Evolutionary conservation across 176 grass and related monocot species (phyloP).

Genomic region (Zizania latifolia): DNA sequence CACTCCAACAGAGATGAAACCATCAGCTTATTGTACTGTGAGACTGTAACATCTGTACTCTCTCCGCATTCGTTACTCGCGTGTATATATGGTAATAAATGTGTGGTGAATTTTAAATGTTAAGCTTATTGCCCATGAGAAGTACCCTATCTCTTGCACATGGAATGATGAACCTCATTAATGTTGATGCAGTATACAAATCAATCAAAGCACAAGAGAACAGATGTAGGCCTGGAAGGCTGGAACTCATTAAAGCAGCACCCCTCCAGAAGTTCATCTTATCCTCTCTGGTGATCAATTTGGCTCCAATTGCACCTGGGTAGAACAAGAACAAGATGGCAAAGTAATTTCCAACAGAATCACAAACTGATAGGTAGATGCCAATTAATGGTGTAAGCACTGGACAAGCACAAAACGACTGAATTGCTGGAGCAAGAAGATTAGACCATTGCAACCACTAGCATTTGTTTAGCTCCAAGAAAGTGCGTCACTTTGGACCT

Average conservation of each 20-base stretch:
- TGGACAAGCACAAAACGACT: constrained; percentile 34
- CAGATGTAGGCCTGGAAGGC: neutral
- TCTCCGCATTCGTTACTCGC: neutral
- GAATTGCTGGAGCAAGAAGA: neutral
- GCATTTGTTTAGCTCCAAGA: constrained; percentile 36
- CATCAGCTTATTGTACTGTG: too few relatives aligned
- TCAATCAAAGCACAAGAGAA: neutral
- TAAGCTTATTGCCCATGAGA: neutral
- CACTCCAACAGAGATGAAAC: too few relatives aligned
- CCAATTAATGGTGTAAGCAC: neutral
- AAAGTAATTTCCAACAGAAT: neutral
- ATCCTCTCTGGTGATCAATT: constrained; percentile 1
- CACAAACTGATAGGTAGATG: neutral
- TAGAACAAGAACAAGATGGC: neutral
- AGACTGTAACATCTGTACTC: too few relatives aligned
- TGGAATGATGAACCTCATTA: neutral
- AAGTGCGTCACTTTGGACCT: constrained; percentile 37
- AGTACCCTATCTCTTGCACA: neutral
- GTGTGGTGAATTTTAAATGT: neutral
- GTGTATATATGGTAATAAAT: constrained; percentile 9
- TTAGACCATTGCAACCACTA: constrained; percentile 31
- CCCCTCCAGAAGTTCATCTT: neutral
- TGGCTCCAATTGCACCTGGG: neutral
- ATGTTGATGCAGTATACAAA: neutral
- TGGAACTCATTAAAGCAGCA: neutral